Evolutionary conservation across 2,329 filamentous ascomycete species (phyloP), one percentile per base, ranked within the genome.

Genomic region (Amauroascus verrucosus): DNA sequence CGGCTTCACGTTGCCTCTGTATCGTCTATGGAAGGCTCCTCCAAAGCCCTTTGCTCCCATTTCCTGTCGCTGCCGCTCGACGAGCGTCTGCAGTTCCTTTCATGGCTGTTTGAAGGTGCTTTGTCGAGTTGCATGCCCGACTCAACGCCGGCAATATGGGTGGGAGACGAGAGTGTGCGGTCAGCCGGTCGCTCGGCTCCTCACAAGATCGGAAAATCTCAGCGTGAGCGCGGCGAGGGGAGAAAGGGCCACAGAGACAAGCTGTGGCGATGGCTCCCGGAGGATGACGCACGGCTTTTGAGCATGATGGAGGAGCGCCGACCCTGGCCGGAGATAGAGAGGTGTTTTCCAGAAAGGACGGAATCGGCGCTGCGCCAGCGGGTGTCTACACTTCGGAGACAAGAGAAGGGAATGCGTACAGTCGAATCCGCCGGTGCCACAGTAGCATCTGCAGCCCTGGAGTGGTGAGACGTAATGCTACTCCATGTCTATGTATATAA

Each of bases 41-140:
- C 26, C 26, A 30, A 4, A 30, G 26, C 26, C 26, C 26, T 30
- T 30, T 9, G 26, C 26, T 30, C 26, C 26, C 26, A 30, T 30
- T 30, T 30, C 26, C 26, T 30, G 26, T 30, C 9, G 26, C 26
- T 30, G 9, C 26, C 4, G 26, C 26, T 53, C 26, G 6, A 46
- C 11, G 28, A 53, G 22, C 18, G 7, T 37, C 30, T 53, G 40
- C 41, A 44, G 50, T 53, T 48, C 33, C 46, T 48, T 48, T 48
- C 46, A 3, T 37, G 46, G 30, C 46, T 48, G 46, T 41, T 48
- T 48, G 46, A 48, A 38, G 46, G 11, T 37, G 46, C 45, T 32
- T 35, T 48, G 26, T 16, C 45, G n/a, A 48, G 45, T 18, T 48
- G 45, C 45, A 48, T 18, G 18, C 30, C 26, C 28, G 45, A 48